Evolutionary conservation across 805 yeast species (phyloP).

Genomic region (Teunomyces tritomae): DNA sequence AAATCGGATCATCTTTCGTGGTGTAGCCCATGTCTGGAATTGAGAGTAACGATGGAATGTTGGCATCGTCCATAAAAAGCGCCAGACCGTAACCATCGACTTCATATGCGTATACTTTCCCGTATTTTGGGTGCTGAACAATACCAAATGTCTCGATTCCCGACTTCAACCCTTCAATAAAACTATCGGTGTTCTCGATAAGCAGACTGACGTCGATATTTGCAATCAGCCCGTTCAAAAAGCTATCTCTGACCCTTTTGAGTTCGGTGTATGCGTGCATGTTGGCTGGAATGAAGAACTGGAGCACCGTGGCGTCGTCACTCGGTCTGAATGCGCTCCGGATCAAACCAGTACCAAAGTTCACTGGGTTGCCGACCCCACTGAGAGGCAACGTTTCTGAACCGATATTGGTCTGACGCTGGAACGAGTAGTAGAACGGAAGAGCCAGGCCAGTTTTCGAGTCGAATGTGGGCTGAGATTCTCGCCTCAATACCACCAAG

Average conservation of each 20-base stretch:
- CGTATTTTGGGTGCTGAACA: slow-evolving; percentile 64
- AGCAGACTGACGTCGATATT: slow-evolving; percentile 9
- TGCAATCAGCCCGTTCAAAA: slow-evolving; percentile 14
- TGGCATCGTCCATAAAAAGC: slow-evolving; percentile 85
- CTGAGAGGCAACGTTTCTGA: slow-evolving; percentile 76
- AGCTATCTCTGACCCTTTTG: slow-evolving; percentile 23
- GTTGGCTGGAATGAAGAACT: slow-evolving; percentile 82
- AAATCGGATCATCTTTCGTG: slow-evolving; percentile 49
- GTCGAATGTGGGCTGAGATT: slow-evolving; percentile 60
- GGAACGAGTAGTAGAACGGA: slow-evolving; percentile 61
- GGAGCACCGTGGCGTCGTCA: slow-evolving; percentile 81
- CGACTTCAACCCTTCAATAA: slow-evolving; percentile 41
- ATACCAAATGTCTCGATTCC: slow-evolving; percentile 68
- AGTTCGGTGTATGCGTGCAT: slow-evolving; percentile 72
- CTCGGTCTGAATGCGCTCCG: slow-evolving; percentile 85
- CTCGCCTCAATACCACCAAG: slow-evolving; percentile 53
- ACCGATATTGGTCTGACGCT: slow-evolving; percentile 70
- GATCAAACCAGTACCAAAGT: slow-evolving; percentile 64
- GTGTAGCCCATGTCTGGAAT: slow-evolving; percentile 77
- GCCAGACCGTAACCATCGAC: slow-evolving; percentile 82
- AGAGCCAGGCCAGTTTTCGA: slow-evolving; percentile 45
- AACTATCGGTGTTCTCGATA: slow-evolving; percentile 24
- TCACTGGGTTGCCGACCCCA: slow-evolving; percentile 85
- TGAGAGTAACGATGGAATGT: slow-evolving; percentile 76
- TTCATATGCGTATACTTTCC: slow-evolving; percentile 82